These are phyloP conservation scores for Phylloporus arenicola DNA, from an alignment of 768 basidiomycete species.

Conservation along the genomic window DNA sequence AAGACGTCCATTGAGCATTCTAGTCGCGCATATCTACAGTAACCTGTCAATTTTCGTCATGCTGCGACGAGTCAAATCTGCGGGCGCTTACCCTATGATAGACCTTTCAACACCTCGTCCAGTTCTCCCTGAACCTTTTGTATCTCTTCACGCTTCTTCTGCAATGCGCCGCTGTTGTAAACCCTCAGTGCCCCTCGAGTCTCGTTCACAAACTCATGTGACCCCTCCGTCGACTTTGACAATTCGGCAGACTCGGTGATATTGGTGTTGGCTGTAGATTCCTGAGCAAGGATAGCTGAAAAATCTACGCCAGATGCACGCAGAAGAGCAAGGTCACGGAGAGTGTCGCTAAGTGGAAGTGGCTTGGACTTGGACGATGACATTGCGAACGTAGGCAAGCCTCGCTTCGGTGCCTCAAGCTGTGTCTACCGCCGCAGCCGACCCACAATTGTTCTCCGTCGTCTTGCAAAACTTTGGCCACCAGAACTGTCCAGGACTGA, in stretches of 20 bases:
- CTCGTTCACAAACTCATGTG: constrained; percentile 55
- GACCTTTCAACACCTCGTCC: constrained; percentile 44
- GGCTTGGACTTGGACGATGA: constrained; percentile 35
- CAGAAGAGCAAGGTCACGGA: constrained; percentile 69
- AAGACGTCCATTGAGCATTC: neutral
- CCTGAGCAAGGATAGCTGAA: constrained; percentile 23
- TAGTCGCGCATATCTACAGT: neutral
- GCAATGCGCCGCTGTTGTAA: constrained; percentile 40
- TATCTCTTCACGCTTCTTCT: constrained; percentile 47
- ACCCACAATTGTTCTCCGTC: neutral
- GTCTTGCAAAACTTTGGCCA: neutral
- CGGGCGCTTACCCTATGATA: constrained; percentile 20
- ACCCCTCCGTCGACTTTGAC: constrained; percentile 32
- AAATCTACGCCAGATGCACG: constrained; percentile 52
- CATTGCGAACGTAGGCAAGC: constrained; percentile 8
- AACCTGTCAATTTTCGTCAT: constrained; percentile 1
- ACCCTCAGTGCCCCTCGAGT: constrained; percentile 52
- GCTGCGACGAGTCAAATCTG: neutral
- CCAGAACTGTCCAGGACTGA: neutral
- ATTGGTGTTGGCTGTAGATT: neutral
- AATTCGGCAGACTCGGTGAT: constrained; percentile 9
- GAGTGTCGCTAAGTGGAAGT: constrained; percentile 50
- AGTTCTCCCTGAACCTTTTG: constrained; percentile 51
- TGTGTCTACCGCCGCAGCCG: neutral
- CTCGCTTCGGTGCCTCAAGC: neutral